These are phyloP conservation scores for Rhododendron mucronatum DNA, from an alignment of 148 eudicot genomes.

Conservation along the genomic window DNA sequence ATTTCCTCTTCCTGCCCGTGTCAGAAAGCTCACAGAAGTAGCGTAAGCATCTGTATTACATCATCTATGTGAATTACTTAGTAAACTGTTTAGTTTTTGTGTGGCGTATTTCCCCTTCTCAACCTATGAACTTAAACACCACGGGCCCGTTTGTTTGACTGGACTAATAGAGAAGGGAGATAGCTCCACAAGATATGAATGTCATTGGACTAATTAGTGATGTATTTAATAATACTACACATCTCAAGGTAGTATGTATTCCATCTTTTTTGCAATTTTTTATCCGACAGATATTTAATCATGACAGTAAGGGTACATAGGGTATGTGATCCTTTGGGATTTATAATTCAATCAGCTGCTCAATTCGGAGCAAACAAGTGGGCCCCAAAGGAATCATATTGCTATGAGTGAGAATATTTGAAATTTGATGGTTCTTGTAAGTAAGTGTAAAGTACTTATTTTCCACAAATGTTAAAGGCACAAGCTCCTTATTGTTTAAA, in stretches of 20 bases:
- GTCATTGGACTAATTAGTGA: not conserved
- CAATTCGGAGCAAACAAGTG: not conserved
- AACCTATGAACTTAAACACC: not conserved
- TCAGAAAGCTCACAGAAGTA: constrained; percentile 56
- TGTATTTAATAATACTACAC: not conserved
- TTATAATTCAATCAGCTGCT: not conserved
- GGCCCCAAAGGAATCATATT: not conserved
- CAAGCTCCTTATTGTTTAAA: not conserved
- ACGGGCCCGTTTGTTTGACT: not conserved
- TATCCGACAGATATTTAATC: not conserved
- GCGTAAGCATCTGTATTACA: constrained; percentile 45
- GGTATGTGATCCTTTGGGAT: not conserved
- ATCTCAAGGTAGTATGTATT: not conserved
- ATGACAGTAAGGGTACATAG: not conserved
- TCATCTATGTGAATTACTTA: not conserved
- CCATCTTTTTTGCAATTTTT: not conserved
- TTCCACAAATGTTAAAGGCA: not conserved
- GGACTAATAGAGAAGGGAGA: not conserved
- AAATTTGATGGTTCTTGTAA: not conserved
- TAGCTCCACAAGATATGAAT: not conserved
- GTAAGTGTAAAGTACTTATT: not conserved
- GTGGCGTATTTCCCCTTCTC: not conserved
- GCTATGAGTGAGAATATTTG: too few relatives aligned
- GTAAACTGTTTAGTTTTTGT: not conserved
- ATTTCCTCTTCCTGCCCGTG: constrained; percentile 79